phyloP scores from a whole-genome alignment of 2,329 filamentous ascomycete genomes.

The Cryphonectria naterciae region DNA sequence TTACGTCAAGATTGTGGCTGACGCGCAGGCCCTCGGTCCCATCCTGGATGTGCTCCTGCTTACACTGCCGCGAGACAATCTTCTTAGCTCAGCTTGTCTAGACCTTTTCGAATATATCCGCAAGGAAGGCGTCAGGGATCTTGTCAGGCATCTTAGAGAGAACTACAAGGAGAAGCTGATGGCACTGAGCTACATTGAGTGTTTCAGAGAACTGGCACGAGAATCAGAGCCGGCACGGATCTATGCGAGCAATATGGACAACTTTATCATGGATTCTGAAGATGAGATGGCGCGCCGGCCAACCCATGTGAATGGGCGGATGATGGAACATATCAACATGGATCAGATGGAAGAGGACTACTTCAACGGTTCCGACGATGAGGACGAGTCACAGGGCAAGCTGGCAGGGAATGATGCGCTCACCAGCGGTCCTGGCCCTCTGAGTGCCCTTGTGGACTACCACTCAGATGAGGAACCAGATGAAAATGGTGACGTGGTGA shows the following conservation, averaged over 20 bases:
- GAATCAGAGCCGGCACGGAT: conserved; percentile 80
- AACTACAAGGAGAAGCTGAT: conserved; percentile 79
- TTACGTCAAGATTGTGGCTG: conserved; percentile 82
- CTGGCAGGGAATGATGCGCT: conserved; percentile 41
- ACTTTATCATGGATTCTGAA: conserved; percentile 71
- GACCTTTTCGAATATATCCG: conserved; percentile 93
- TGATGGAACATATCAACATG: conserved; percentile 71
- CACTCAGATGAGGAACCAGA: conserved; percentile 66
- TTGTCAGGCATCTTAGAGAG: conserved; percentile 83
- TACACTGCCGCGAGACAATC: conserved; percentile 88
- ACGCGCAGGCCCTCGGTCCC: conserved; percentile 79
- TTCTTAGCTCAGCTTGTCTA: conserved; percentile 89
- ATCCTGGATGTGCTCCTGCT: conserved; percentile 83
- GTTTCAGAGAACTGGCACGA: conserved; percentile 75
- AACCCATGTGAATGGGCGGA: conserved; percentile 49
- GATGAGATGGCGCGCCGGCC: conserved; percentile 56
- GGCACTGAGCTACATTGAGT: conserved; percentile 79
- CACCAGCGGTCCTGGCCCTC: conserved; percentile 66
- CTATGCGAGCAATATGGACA: conserved; percentile 66
- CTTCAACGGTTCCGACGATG: conserved; percentile 87
- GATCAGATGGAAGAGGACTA: conserved; percentile 91
- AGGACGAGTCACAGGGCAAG: conserved; percentile 66
- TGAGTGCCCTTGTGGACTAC: conserved; percentile 56
- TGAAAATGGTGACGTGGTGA: conserved; percentile 59
- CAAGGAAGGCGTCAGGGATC: conserved; percentile 76